Evolutionary conservation across 306 rosid genomes (phyloP), one percentile per base, ranked within the genome.

Genomic region (Rosa rugosa): DNA sequence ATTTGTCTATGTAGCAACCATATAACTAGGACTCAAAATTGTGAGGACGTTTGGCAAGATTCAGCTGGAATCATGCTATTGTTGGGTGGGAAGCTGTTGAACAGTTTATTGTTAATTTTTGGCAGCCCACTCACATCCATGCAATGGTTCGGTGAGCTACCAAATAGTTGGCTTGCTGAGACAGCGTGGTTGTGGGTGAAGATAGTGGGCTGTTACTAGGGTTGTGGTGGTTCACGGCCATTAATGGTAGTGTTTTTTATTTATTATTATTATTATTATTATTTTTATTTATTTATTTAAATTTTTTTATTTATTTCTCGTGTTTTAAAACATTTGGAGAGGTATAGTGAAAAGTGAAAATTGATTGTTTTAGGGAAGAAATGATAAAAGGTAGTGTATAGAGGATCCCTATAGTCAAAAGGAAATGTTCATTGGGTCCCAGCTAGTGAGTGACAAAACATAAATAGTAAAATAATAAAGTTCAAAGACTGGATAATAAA

Each of bases 251-350:
- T 20, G 11, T 6, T 18, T 54, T 2, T 54, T 5, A 1, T n/a
- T n/a, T n/a, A n/a, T n/a, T n/a, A n/a, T n/a, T n/a, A n/a, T n/a
- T n/a, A n/a, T n/a, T n/a, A n/a, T n/a, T n/a, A n/a, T n/a, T n/a
- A n/a, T 5, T 5, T 51, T 18, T 2, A 1, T 18, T 20, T 20
- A 2, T 3, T 47, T 0, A 0, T 12, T 49, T 1, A 0, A 0
- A 0, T 53, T 18, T 6, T 22, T 49, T 1, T 49, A 14, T 49
- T 18, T 13, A 5, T 18, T 20, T 20, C 34, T 57, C 3, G 12
- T 57, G 34, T 57, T 59, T 59, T 4, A 23, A 59, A 10, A 22
- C 27, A n/a, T 8, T 56, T 8, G 31, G 5, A 56, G 31, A 56
- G 27, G 63, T 56, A 56, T 53, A 53, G 60, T 51, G 57, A 17